phyloP scores from a whole-genome alignment of 169 alveolate species.

The Plasmodium inui region DNA sequence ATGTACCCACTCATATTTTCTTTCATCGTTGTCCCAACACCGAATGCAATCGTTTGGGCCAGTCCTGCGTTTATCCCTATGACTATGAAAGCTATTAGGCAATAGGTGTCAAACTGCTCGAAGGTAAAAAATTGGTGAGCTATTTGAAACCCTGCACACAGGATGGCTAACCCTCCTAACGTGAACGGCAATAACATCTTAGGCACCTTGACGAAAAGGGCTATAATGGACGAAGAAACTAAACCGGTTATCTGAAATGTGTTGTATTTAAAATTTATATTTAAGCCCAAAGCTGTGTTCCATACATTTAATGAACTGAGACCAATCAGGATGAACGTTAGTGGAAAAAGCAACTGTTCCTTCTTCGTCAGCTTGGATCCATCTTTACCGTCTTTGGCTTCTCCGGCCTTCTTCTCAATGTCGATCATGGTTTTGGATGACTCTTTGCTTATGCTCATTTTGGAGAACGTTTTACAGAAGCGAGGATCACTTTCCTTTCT shows the following conservation, averaged over 20 bases:
- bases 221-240: constrained; percentile 36
- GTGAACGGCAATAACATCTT: constrained; percentile 20
- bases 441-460: constrained; percentile 42
- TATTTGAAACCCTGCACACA: constrained; percentile 62
- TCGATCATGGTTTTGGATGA: constrained; percentile 21
- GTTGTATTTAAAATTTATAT: constrained; percentile 45
- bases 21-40: constrained; percentile 45
- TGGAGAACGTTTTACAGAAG: neutral
- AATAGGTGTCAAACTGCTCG: constrained; percentile 11
- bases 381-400: neutral
- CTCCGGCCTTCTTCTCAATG: constrained; percentile 24
- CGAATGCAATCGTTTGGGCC: constrained; percentile 70
- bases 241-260: constrained; percentile 64
- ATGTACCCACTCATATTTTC: constrained; percentile 65
- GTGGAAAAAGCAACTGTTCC: neutral
- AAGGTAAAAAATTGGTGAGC: constrained; percentile 14
- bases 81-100: constrained; percentile 37
- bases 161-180: constrained; percentile 23
- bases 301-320: constrained; percentile 68
- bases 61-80: constrained; percentile 61
- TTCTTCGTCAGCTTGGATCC: neutral
- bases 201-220: constrained; percentile 35
- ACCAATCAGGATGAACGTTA: constrained; percentile 53
- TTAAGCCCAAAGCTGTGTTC: constrained; percentile 65
- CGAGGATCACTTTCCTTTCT: neutral